phyloP scores from a whole-genome alignment of 768 basidiomycete genomes.

The Podaxis sp. region DNA sequence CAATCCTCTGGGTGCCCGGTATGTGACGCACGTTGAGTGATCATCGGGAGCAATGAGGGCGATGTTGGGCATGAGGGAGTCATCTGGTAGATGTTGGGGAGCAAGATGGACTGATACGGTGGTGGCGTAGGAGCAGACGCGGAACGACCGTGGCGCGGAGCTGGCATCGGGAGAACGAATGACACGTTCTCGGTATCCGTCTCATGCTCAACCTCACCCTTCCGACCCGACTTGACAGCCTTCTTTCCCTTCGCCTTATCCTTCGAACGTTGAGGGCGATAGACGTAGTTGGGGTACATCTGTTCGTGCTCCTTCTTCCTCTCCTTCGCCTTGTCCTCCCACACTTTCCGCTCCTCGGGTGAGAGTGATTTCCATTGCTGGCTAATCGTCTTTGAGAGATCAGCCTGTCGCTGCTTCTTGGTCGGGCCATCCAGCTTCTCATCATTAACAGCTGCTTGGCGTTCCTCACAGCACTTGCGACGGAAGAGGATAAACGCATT shows the following conservation, averaged over 20 bases:
- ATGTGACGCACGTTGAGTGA: slow-evolving; percentile 58
- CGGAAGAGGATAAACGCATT: slow-evolving; percentile 87
- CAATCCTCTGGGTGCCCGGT: slow-evolving; percentile 45
- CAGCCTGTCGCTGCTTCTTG: slow-evolving; percentile 72
- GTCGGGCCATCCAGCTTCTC: slow-evolving; percentile 41
- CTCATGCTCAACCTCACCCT: slow-evolving; percentile 37
- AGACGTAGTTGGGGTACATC: slow-evolving; percentile 76
- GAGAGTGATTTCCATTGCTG: slow-evolving; percentile 76
- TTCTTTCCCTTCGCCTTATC: slow-evolving; percentile 48
- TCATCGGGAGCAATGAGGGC: slow-evolving; percentile 57
- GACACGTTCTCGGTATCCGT: slow-evolving; percentile 34
- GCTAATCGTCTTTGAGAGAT: slow-evolving; percentile 80
- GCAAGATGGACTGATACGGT: slow-evolving; percentile 64
- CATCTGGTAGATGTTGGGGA: slow-evolving; percentile 59
- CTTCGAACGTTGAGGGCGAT: slow-evolving; percentile 68
- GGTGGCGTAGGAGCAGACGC: slow-evolving; percentile 67
- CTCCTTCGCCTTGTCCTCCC: slow-evolving; percentile 77
- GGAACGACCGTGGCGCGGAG: slow-evolving; percentile 35
- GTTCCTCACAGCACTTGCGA: slow-evolving; percentile 74
- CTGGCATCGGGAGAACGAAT: slow-evolving; percentile 37
- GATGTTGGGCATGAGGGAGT: slow-evolving; percentile 64
- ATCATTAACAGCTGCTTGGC: slow-evolving; percentile 55
- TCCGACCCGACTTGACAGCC: slow-evolving; percentile 27
- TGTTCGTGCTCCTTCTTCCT: slow-evolving; percentile 79
- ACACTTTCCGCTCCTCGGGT: slow-evolving; percentile 64